phyloP scores from a whole-genome alignment of 2,329 filamentous ascomycete genomes.

The Xylariaceae sp. region DNA sequence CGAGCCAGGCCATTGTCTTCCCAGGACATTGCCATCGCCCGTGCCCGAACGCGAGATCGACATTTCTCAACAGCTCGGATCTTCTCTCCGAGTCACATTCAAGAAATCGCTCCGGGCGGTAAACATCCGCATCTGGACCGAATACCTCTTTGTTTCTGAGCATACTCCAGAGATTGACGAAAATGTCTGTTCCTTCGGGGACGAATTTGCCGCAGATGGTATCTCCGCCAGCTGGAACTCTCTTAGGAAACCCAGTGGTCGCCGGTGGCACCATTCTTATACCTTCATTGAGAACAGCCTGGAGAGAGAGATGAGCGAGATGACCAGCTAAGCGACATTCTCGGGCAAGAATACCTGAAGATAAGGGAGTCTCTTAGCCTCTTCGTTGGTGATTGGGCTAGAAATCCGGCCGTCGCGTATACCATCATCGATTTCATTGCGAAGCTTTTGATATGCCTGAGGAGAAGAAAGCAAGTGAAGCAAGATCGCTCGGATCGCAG shows the following conservation, averaged over 20 bases:
- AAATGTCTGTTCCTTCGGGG: slow-evolving; percentile 24
- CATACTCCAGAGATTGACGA: slow-evolving; percentile 20
- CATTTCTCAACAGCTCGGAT: slow-evolving; percentile 11
- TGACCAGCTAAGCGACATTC: background rate
- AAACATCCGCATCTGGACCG: slow-evolving; percentile 23
- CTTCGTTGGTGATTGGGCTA: slow-evolving; percentile 20
- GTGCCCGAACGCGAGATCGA: slow-evolving; percentile 25
- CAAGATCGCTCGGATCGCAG: slow-evolving; percentile 21
- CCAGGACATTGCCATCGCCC: slow-evolving; percentile 25
- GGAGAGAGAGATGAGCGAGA: background rate
- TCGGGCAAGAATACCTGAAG: slow-evolving; percentile 19
- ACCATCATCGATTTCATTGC: slow-evolving; percentile 16
- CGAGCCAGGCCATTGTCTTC: slow-evolving; percentile 23
- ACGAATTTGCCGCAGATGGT: slow-evolving; percentile 21
- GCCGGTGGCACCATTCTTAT: slow-evolving; percentile 23
- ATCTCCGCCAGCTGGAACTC: slow-evolving; percentile 23
- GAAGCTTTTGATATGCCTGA: slow-evolving; percentile 16
- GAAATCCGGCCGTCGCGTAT: slow-evolving; percentile 21
- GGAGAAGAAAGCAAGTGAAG: slow-evolving; percentile 20
- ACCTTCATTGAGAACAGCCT: slow-evolving; percentile 27
- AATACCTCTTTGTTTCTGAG: slow-evolving; percentile 23
- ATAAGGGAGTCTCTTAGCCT: slow-evolving; percentile 23
- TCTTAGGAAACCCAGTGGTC: slow-evolving; percentile 22
- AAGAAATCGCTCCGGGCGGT: slow-evolving; percentile 24
- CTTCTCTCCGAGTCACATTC: slow-evolving; percentile 15